Evolutionary conservation across 1,284 basidiomycete genomes (phyloP).

Genomic region (Prillingera fragicola): DNA sequence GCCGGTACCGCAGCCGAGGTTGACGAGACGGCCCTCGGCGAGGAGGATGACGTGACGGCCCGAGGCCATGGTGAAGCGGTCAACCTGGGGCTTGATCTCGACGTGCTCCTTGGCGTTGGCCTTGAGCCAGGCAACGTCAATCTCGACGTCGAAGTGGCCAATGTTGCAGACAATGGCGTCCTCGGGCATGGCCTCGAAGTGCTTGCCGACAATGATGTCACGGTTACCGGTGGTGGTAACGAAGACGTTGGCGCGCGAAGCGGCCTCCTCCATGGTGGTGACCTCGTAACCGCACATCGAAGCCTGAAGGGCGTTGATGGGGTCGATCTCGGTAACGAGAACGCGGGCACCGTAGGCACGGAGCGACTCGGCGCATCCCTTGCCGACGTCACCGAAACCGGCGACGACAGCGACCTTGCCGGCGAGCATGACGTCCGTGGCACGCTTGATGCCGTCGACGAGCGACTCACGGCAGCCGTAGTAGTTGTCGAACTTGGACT

Average conservation of each 20-base stretch:
- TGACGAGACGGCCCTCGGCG: constrained; percentile 97
- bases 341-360: constrained; percentile 95
- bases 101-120: constrained; percentile 73
- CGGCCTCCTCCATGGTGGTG: constrained; percentile 96
- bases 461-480: constrained; percentile 99
- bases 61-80: constrained; percentile 86
- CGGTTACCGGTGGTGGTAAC: constrained; percentile 99
- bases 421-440: constrained; percentile 99
- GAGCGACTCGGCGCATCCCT: constrained; percentile 97
- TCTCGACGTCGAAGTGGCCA: constrained; percentile 98
- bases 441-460: constrained; percentile 99
- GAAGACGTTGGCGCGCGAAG: constrained; percentile 81
- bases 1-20: constrained; percentile 87
- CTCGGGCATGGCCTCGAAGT: constrained; percentile 93
- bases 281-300: constrained; percentile 99
- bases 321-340: constrained; percentile 95
- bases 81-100: constrained; percentile 99
- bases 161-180: constrained; percentile 94
- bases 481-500: constrained; percentile 88
- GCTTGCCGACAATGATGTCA: constrained; percentile 91
- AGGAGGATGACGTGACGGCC: constrained; percentile 96
- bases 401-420: constrained; percentile 99
- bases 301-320: constrained; percentile 98
- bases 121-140: constrained; percentile 99
- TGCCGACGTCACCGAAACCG: constrained; percentile 98